phyloP scores from a whole-genome alignment of 371 early-diverging fungal genomes.

The Apophysomyces sp. region DNA sequence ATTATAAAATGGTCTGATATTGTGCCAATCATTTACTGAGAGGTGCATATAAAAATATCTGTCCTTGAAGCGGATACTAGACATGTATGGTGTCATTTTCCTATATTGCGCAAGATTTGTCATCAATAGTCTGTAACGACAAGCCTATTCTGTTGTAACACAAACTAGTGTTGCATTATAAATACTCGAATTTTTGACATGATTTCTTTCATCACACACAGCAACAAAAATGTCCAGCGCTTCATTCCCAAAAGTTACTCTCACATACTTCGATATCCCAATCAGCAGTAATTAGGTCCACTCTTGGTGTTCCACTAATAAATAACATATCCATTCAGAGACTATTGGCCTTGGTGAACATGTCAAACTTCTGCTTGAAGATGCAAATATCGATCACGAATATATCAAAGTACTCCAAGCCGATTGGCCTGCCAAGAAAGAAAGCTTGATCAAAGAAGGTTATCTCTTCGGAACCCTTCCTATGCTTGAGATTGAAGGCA shows the following conservation, averaged over 20 bases:
- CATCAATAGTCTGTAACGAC: too few species aligned
- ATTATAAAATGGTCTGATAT: too few species aligned
- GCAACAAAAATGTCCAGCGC: neutral
- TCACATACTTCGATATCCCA: neutral
- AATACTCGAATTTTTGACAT: neutral
- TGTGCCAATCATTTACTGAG: too few species aligned
- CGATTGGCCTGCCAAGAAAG: slow-evolving; percentile 16
- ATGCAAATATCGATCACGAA: slow-evolving; percentile 23
- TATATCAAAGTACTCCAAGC: slow-evolving; percentile 11
- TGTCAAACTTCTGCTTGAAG: slow-evolving; percentile 23
- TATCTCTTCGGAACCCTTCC: slow-evolving; percentile 19
- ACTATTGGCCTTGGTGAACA: slow-evolving; percentile 24
- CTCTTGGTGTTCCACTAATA: neutral
- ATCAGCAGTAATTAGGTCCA: neutral
- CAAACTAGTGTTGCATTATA: too few species aligned
- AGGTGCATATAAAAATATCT: too few species aligned
- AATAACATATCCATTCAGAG: neutral
- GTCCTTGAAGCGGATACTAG: too few species aligned
- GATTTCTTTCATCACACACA: neutral
- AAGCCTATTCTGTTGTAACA: too few species aligned
- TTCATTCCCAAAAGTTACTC: neutral
- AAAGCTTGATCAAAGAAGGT: slow-evolving; percentile 3
- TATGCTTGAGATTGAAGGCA: slow-evolving; percentile 20
- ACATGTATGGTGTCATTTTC: too few species aligned
- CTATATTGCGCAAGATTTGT: too few species aligned